Conservation (phyloP, 345 rosid species). For the Melaleuca alternifolia region DNA sequence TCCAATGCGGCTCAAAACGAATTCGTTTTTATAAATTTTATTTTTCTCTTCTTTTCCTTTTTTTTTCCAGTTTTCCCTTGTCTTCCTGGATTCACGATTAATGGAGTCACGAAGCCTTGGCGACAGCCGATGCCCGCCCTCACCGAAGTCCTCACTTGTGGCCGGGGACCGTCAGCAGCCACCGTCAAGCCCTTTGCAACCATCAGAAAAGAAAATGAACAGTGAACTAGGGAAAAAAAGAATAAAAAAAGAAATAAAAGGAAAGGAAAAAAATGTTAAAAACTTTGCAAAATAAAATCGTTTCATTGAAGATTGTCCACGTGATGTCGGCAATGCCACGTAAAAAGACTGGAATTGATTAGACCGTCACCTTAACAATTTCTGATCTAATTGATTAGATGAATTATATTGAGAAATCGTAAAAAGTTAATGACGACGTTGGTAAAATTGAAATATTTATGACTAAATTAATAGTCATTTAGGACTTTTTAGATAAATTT, state of each 20-base stretch:
- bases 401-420: background rate
- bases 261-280: background rate
- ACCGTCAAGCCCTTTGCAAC: background rate
- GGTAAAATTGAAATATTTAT: background rate
- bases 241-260: background rate
- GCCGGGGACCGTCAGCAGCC: background rate
- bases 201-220: background rate
- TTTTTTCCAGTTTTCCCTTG: background rate
- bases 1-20: background rate
- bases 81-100: fast-evolving
- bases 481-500: background rate
- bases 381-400: fast-evolving
- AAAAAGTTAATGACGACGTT: background rate
- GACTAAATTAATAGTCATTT: background rate
- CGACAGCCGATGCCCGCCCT: background rate
- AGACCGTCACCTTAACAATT: background rate
- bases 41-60: background rate
- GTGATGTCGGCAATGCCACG: fast-evolving
- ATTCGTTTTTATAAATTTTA: background rate
- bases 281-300: background rate
- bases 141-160: background rate
- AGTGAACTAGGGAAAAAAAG: background rate
- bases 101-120: background rate
- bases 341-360: fast-evolving
- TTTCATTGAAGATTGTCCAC: background rate